Base-by-base conservation (phyloP, 495 filamentous ascomycete genomes). In the Daldinia loculata region DNA sequence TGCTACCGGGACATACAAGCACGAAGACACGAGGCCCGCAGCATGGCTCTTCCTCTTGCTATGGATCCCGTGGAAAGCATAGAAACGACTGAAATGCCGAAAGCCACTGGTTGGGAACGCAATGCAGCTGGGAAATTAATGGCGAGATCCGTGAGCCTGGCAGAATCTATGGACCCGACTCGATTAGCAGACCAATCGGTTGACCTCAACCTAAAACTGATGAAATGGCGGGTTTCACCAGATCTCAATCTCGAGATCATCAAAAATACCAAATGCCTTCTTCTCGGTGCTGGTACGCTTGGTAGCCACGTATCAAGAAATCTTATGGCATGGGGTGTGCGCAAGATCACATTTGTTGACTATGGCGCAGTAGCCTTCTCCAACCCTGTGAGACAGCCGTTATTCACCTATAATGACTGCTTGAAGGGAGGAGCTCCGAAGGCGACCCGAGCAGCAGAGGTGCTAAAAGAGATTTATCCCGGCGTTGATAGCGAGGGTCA, bases 151-250 rank as follows among this genome's bases (percentile, higher is more conserved):
- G 92, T 93, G 19, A 91, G 94, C 75, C 84, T 99, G 1, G 89
- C 90, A 17, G 93, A 94, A 71, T 94, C 97, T 59, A 94, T 98
- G 90, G 93, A 99, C 77, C 95, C 95, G 5, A 82, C 69, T 61
- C 89, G 88, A 68, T 84, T 98, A 26, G 95, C 95, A 24, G 94
- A 98, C 70, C 93, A 97, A 78, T 92, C 94, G n/a, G 95, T 98
- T 9, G 95, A 99, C 75, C 88, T 99, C 55, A 99, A 99, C 74
- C 84, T 98, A 66, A 98, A 98, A 80, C 86, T 99, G 59, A 99
- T 99, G 88, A 98, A 97, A 82, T 99, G 95, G 95, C 89, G 95
- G 27, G 92, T 99, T 62, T 92, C 94, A 19, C 95, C 95, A 6
- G 88, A 88, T 50, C 83, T 99, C 24, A 86, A 98, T 76, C 89